Evolutionary conservation across 306 rosid genomes (phyloP).

Genomic region (Purshia tridentata): DNA sequence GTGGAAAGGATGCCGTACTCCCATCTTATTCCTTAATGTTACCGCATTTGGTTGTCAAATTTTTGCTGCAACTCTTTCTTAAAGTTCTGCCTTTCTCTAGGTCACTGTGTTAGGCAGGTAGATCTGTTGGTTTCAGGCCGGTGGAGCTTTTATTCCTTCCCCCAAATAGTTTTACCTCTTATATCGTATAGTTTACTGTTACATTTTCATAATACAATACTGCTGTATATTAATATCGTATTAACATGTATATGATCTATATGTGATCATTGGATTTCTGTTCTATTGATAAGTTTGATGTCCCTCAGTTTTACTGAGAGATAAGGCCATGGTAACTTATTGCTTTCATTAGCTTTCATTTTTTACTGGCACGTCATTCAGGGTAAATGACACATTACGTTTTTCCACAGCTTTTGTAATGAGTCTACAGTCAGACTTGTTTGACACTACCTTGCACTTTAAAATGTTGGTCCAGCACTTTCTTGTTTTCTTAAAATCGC

Average conservation of each 20-base stretch:
- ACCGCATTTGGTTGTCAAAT: neutral
- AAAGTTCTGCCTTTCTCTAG: too few relatives aligned
- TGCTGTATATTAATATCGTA: neutral
- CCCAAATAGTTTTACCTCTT: neutral
- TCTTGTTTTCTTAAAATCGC: too few relatives aligned
- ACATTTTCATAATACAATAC: neutral
- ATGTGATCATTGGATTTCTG: neutral
- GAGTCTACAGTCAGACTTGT: too few relatives aligned
- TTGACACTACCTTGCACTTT: too few relatives aligned
- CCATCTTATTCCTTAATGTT: neutral
- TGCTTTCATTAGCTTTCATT: neutral
- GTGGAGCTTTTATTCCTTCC: neutral
- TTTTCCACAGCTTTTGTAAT: too few relatives aligned
- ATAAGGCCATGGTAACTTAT: neutral
- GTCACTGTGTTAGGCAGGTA: neutral
- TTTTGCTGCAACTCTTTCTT: neutral
- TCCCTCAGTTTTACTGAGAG: neutral
- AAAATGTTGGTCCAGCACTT: too few relatives aligned
- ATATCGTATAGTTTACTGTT: neutral
- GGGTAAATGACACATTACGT: neutral
- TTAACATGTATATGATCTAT: neutral
- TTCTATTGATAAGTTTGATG: neutral
- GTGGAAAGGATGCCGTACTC: neutral
- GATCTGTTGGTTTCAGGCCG: neutral
- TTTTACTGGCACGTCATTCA: neutral